Base-by-base conservation (phyloP, 1,284 basidiomycete genomes). In the Ganoderma multipileum region DNA sequence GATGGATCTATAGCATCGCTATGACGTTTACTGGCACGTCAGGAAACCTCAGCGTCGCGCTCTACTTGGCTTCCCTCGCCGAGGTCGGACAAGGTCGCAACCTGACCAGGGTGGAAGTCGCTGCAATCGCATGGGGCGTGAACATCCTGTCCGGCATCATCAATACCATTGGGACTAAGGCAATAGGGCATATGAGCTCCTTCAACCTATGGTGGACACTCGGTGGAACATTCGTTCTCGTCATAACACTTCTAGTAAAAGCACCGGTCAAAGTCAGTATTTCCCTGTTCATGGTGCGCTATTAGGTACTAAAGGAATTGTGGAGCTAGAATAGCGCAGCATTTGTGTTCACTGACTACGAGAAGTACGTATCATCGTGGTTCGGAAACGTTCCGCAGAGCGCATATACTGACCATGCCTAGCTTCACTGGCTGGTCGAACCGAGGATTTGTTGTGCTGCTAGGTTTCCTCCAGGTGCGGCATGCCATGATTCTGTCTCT, bases 161-260 rank as follows among this genome's bases (percentile, higher is more conserved):
- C 70, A 89, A 80, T 58, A 80, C 85, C 0, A 73, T 87, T 30
- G 88, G 88, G 2, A 89, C 88, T 26, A 86, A 85, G 71, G 87
- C 85, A 0, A 86, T 89, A 55, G 86, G 87, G 0, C 79, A 81
- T 3, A 86, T 88, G 84, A 88, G 87, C 71, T 76, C 83, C 30
- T 85, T 88, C 76, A 86, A 86, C 69, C 79, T 89, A 23, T 89
- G 87, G 87, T 89, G 87, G 88, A 89, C 87, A 7, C 78, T 89
- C 1, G 85, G 85, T 41, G 88, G 87, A n/a, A 89, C 88, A 0
- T 78, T 89, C 30, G 84, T 88, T 42, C 81, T 89, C 38, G 85
- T 87, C 23, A 84, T 87, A 64, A 84, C 86, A 0, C 78, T 89
- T 18, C 79, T 89, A 5, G 86, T 87, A 26, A 87, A 87, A 75